Evolutionary conservation across 108 stramenopile genomes (phyloP).

Genomic region (Tribonema minus): DNA sequence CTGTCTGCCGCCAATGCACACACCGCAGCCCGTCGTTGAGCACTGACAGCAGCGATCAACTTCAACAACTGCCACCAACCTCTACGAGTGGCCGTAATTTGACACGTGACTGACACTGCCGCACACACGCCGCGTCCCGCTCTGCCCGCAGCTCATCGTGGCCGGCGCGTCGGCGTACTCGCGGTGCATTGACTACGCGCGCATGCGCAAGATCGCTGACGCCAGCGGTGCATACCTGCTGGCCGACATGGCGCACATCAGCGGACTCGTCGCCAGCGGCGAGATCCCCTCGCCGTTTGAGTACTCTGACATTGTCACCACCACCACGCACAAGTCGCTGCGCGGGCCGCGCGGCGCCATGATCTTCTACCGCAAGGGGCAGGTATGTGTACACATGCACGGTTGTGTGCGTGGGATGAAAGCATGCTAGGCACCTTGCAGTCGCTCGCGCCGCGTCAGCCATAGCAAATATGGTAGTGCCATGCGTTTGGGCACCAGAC

Average conservation of each 20-base stretch:
- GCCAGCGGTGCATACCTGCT: slow-evolving; percentile 74
- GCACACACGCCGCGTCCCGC: too few species aligned
- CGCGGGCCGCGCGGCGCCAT: slow-evolving; percentile 99
- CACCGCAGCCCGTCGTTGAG: too few species aligned
- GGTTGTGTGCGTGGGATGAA: background rate
- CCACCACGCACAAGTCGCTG: slow-evolving; percentile 98
- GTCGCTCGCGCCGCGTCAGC: too few species aligned
- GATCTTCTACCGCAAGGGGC: slow-evolving; percentile 88
- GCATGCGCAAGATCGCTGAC: slow-evolving; percentile 73
- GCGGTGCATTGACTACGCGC: slow-evolving; percentile 96
- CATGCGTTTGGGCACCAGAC: too few species aligned
- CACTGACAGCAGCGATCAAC: too few species aligned
- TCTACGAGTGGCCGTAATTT: too few species aligned
- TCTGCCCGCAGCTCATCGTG: slow-evolving; percentile 92
- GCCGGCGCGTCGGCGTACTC: slow-evolving; percentile 98
- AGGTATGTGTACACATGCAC: background rate
- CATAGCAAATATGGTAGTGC: too few species aligned
- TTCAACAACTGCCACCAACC: too few species aligned
- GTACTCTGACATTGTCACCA: slow-evolving; percentile 97
- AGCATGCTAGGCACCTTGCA: too few species aligned
- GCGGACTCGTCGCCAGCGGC: slow-evolving; percentile 88
- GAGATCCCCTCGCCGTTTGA: slow-evolving; percentile 95
- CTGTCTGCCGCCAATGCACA: too few species aligned
- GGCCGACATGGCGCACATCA: slow-evolving; percentile 99
- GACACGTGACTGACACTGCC: too few species aligned